These are phyloP conservation scores for Sophora flavescens DNA, from an alignment of 306 rosid species.

Conservation along the genomic window DNA sequence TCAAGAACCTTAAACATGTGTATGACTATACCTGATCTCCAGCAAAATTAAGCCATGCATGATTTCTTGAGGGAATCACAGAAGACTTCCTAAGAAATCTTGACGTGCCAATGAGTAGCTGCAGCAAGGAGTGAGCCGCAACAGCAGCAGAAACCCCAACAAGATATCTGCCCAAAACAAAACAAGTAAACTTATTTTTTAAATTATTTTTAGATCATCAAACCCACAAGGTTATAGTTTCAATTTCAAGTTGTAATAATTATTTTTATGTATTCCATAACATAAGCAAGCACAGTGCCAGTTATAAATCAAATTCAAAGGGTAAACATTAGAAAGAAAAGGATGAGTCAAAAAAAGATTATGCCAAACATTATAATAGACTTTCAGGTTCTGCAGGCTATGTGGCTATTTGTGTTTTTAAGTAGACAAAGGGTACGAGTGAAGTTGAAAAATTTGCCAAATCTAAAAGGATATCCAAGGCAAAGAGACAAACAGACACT, in stretches of 20 bases:
- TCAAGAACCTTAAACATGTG: not conserved
- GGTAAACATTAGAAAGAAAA: not conserved
- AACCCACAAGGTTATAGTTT: not conserved
- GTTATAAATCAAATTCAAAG: not conserved
- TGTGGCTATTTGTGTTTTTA: not conserved
- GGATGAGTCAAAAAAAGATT: not conserved
- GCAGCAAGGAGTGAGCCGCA: conserved; percentile 76
- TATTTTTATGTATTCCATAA: not conserved
- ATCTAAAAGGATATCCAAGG: not conserved
- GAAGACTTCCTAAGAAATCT: conserved; percentile 70
- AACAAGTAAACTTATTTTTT: not conserved
- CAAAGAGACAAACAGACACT: conserved; percentile 39
- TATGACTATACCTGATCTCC: conserved; percentile 79
- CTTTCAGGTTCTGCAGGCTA: not conserved
- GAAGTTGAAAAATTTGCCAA: conserved; percentile 14
- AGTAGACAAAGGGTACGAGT: conserved; percentile 35
- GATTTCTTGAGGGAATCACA: conserved; percentile 71
- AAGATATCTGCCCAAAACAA: conserved; percentile 67
- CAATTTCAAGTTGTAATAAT: not conserved
- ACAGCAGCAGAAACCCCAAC: conserved; percentile 82
- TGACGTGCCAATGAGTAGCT: conserved; percentile 67
- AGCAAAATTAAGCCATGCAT: conserved; percentile 87
- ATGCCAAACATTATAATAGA: not conserved
- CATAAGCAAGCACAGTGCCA: not conserved
- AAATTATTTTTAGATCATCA: conserved; percentile 15